phyloP scores from a whole-genome alignment of 768 basidiomycete species.

The Chlorophyllum brunneum region DNA sequence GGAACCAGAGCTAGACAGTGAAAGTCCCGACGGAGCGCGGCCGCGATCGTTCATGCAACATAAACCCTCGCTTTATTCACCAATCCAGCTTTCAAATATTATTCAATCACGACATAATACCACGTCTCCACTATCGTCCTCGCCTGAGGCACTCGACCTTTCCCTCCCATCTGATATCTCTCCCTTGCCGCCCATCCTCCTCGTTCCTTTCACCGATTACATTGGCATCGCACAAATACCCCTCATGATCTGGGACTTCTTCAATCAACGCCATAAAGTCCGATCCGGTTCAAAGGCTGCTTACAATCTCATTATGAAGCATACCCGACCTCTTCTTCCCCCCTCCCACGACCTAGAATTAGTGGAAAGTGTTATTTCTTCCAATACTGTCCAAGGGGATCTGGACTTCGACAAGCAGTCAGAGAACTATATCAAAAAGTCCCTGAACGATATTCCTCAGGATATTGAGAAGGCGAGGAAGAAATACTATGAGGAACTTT shows the following conservation, averaged over 20 bases:
- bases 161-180: constrained; percentile 43
- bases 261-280: constrained; percentile 85
- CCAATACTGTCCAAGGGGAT: constrained; percentile 32
- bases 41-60: constrained; percentile 16
- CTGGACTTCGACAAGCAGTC: constrained; percentile 68
- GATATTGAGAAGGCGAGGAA: constrained; percentile 67
- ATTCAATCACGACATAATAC: constrained; percentile 10
- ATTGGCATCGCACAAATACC: constrained; percentile 85
- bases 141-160: constrained; percentile 30
- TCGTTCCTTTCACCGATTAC: constrained; percentile 70
- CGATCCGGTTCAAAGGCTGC: constrained; percentile 78
- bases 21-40: constrained; percentile 13
- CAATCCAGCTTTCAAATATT: constrained; percentile 12
- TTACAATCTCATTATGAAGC: constrained; percentile 61
- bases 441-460: constrained; percentile 44
- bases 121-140: constrained; percentile 16
- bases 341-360: constrained; percentile 23
- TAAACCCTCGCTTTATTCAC: constrained; percentile 22
- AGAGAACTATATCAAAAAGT: constrained; percentile 70
- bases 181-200: constrained; percentile 72
- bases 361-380: constrained; percentile 16
- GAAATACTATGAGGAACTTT: constrained; percentile 73
- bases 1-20: constrained; percentile 20
- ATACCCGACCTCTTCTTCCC: constrained; percentile 56
- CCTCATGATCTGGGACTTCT: constrained; percentile 88